phyloP scores from a whole-genome alignment of 129 eudicot species.

The Rutidosis leptorrhynchoides region DNA sequence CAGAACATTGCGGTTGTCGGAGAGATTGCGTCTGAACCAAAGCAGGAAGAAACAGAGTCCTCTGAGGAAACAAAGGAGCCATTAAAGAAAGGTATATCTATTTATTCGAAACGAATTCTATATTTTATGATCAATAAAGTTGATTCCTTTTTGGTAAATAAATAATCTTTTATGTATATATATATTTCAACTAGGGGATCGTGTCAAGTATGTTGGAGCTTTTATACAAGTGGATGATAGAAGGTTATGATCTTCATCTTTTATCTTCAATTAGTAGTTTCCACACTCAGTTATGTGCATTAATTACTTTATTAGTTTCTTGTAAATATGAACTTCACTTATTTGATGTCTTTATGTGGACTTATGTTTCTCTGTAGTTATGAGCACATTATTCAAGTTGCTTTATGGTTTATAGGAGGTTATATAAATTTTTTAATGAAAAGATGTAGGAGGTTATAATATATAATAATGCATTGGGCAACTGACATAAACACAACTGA shows the following conservation, averaged over 20 bases:
- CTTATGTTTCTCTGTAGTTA: conserved; percentile 6
- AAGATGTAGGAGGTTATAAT: background rate
- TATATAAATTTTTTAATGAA: background rate
- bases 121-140: conserved; percentile 3
- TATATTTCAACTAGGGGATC: conserved; percentile 63
- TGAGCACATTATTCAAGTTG: background rate
- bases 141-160: background rate
- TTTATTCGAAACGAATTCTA: background rate
- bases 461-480: background rate
- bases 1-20: conserved; percentile 76
- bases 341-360: conserved; percentile 12
- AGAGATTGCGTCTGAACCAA: conserved; percentile 60
- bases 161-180: conserved; percentile 21
- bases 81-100: conserved; percentile 61
- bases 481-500: background rate
- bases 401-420: no score
- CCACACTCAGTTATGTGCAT: background rate
- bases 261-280: conserved; percentile 15
- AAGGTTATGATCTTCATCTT: conserved; percentile 45
- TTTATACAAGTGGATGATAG: conserved; percentile 45
- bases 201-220: conserved; percentile 80
- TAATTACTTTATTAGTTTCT: background rate
- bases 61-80: conserved; percentile 50
- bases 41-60: conserved; percentile 46
- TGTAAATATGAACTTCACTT: conserved; percentile 12